Percentiles rank a stretch among this genome's conserved stretches.
These are phyloP conservation scores for Colletotrichum limetticola DNA, from an alignment of 2,329 filamentous ascomycete species.

Conservation along the genomic window DNA sequence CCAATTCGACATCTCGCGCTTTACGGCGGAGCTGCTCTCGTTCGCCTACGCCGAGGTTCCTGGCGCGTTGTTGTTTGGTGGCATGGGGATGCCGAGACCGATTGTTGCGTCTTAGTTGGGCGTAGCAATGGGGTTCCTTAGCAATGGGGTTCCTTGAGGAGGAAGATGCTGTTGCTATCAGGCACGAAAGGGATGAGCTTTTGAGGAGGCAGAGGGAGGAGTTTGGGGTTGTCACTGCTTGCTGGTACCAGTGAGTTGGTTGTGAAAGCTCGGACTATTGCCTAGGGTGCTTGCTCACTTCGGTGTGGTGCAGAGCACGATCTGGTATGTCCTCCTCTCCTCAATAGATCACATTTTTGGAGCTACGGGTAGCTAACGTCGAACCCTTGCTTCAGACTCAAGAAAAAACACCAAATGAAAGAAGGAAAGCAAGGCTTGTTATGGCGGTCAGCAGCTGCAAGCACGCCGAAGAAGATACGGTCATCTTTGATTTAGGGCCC, in stretches of 20 bases:
- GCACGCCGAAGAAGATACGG: no score
- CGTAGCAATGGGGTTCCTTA: neutral
- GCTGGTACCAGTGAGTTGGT: constrained; percentile 2
- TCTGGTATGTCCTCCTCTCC: no score
- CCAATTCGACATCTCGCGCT: constrained; percentile 40
- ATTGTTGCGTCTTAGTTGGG: constrained; percentile 23
- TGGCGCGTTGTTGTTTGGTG: neutral
- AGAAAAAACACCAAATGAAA: no score
- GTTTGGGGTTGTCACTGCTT: constrained; percentile 5
- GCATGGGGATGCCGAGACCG: neutral
- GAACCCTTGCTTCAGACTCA: no score
- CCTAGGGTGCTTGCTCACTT: no score
- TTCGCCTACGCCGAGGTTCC: constrained; percentile 41
- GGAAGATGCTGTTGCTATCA: neutral
- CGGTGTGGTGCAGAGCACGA: no score
- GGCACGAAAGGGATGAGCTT: constrained; percentile 8
- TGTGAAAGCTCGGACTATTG: neutral
- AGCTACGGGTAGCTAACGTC: no score
- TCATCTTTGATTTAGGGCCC: no score
- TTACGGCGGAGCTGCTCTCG: constrained; percentile 42
- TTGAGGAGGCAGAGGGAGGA: constrained; percentile 11
- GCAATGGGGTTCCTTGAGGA: neutral
- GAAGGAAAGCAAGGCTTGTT: no score
- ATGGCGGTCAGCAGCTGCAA: no score
- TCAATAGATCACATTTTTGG: no score